These are phyloP conservation scores for Mycena maculata DNA, from an alignment of 768 basidiomycete genomes.

Conservation along the genomic window DNA sequence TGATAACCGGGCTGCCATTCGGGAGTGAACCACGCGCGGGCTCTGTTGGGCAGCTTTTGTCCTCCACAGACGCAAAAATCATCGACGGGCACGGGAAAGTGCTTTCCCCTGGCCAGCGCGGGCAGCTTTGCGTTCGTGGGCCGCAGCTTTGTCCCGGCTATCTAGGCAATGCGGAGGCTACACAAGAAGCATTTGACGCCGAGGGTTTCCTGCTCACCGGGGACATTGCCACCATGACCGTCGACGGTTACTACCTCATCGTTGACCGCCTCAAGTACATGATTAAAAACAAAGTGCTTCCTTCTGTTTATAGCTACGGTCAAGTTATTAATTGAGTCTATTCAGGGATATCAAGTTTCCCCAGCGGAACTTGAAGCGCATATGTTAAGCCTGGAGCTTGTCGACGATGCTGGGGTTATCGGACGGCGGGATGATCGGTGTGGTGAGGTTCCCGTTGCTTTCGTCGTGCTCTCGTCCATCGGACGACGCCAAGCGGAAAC, in stretches of 20 bases:
- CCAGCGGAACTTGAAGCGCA: conserved; percentile 15
- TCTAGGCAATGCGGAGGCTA: conserved; percentile 6
- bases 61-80: conserved; percentile 6
- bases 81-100: background rate
- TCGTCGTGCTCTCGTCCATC: background rate
- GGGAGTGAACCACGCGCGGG: background rate
- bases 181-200: conserved; percentile 2
- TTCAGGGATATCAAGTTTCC: conserved; percentile 15
- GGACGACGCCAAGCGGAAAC: background rate
- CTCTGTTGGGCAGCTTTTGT: conserved; percentile 5
- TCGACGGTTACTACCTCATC: conserved; percentile 2
- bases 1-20: conserved; percentile 8
- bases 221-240: conserved; percentile 2
- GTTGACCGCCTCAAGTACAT: conserved; percentile 7
- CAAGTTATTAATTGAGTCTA: background rate
- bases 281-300: conserved; percentile 16
- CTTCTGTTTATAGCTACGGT: background rate
- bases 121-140: conserved; percentile 17
- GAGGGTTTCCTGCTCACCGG: conserved; percentile 14
- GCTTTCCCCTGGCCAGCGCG: background rate
- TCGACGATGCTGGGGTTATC: conserved; percentile 8
- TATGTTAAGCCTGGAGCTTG: background rate
- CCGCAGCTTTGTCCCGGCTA: conserved; percentile 10
- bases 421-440: background rate
- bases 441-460: background rate